Conservation (phyloP, 2,329 filamentous ascomycete genomes). For the Pseudogymnoascus sp. region DNA sequence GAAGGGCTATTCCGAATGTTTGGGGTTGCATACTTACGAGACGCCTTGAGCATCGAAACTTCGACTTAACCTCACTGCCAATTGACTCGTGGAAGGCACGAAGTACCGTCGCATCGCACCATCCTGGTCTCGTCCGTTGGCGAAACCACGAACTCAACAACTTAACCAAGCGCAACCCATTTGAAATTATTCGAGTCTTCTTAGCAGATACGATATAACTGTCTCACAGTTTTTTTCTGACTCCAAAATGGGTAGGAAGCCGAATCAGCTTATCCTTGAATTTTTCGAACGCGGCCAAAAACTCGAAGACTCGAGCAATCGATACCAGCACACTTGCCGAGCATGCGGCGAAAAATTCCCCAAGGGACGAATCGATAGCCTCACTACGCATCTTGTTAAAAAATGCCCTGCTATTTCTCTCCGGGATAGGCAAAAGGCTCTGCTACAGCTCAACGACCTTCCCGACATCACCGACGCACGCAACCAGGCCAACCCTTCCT, state of each 20-base stretch:
- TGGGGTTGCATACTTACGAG: neutral
- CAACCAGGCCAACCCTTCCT: constrained; percentile 29
- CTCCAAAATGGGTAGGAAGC: constrained; percentile 64
- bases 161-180: neutral
- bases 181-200: neutral
- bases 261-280: constrained; percentile 75
- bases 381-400: constrained; percentile 75
- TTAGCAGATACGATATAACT: neutral
- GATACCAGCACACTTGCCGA: constrained; percentile 87
- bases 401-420: constrained; percentile 74
- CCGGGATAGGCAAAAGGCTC: constrained; percentile 65
- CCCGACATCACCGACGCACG: constrained; percentile 38
- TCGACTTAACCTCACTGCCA: neutral
- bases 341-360: constrained; percentile 81
- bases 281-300: constrained; percentile 84
- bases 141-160: neutral
- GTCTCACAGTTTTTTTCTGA: neutral
- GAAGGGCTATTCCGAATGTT: neutral
- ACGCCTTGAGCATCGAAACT: neutral
- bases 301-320: constrained; percentile 80
- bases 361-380: constrained; percentile 77
- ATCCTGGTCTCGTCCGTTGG: neutral
- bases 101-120: neutral
- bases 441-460: constrained; percentile 64
- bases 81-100: neutral